A percentile compares a stretch with the other conserved stretches of the same genome.
phyloP scores from a whole-genome alignment of 2,329 filamentous ascomycete species.

The Dendryphion nanum region DNA sequence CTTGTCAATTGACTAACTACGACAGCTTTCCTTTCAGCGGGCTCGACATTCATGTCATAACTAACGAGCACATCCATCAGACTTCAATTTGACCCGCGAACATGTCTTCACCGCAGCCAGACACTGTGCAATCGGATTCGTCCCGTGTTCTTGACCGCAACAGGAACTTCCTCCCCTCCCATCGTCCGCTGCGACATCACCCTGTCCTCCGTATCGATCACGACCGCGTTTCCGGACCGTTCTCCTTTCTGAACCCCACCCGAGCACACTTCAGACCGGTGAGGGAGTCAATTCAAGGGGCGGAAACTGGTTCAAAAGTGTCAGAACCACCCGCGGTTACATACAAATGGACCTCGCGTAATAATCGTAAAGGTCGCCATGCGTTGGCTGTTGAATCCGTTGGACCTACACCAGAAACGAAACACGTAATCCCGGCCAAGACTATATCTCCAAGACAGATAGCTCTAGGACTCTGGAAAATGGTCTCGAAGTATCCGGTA shows the following conservation, averaged over 20 bases:
- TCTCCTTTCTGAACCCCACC: constrained; percentile 53
- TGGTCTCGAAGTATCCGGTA: constrained; percentile 52
- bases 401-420: constrained; percentile 7
- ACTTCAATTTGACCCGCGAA: too few relatives aligned
- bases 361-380: constrained; percentile 46
- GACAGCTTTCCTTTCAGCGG: too few relatives aligned
- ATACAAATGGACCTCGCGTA: constrained; percentile 42
- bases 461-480: constrained; percentile 43
- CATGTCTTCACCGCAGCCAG: too few relatives aligned
- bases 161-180: constrained; percentile 23
- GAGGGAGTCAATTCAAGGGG: background rate
- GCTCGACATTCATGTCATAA: too few relatives aligned
- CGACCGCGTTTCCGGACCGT: constrained; percentile 37
- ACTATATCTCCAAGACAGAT: constrained; percentile 35
- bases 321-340: constrained; percentile 2
- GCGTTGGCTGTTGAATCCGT: constrained; percentile 29
- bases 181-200: constrained; percentile 23
- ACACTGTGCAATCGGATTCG: too few relatives aligned
- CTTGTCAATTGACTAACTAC: too few relatives aligned
- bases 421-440: constrained; percentile 28
- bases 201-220: constrained; percentile 19
- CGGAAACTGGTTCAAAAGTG: background rate
- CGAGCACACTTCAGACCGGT: constrained; percentile 7
- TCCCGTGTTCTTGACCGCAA: constrained; percentile 26
- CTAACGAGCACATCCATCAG: too few relatives aligned